Evolutionary conservation across 768 basidiomycete genomes (phyloP), one percentile per base, ranked within the genome.

Genomic region (Boletus sp.): DNA sequence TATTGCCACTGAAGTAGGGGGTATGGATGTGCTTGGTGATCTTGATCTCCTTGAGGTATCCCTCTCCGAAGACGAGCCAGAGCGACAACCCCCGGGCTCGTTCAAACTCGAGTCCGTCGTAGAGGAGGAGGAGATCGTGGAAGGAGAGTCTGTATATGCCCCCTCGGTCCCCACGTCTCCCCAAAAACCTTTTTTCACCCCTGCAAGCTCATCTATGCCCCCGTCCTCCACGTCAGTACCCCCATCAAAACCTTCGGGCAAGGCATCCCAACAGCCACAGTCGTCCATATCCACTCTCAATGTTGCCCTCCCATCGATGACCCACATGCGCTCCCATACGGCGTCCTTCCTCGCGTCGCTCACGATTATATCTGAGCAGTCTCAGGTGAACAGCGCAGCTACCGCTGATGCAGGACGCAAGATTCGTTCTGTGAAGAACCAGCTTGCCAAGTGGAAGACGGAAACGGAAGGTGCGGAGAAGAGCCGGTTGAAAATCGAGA

Each of bases 381-480:
- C 91, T 14, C 92, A 95, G 68, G 90, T 93, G 49, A 92, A 92
- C 65, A 85, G 87, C 10, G 93, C 89, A 1, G 88, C 87, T 5
- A 87, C 90, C 10, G 85, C 91, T 1, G 92, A 95, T 55, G 88
- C 92, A 0, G 91, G 90, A 46, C 82, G 92, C 39, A 92, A 90
- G 73, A 85, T 95, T 41, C 87, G 92, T 48, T 89, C 89, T 14
- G 73, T 93, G 59, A 91, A 90, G 75, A 92, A 93, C 64, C 89
- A 88, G 62, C 73, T 94, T 32, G 87, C 86, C 7, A 88, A 84
- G 20, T 90, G 89, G 87, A 80, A 86, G 53, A 79, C 81, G 33
- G 92, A 94, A 54, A 91, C 86, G 81, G 92, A 94, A 62, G 89
- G 86, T 59, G 92, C 90, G 40, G 92, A 94, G 68, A 81, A 83